phyloP scores from a whole-genome alignment of 148 eudicot species.

The Amaranthus hypochondriacus region DNA sequence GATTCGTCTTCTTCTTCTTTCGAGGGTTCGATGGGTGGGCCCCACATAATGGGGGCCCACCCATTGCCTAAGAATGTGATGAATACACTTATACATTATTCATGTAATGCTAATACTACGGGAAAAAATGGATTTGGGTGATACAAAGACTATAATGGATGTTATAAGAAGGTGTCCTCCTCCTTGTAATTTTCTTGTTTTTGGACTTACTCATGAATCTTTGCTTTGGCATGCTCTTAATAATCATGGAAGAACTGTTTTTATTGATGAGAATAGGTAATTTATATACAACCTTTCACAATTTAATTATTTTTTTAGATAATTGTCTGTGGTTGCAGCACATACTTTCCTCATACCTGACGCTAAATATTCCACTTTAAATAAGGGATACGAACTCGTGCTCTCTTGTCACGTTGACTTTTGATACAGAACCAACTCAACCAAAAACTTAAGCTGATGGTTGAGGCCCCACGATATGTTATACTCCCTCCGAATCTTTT shows the following conservation, averaged over 20 bases:
- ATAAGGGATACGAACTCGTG: no score
- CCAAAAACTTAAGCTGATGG: no score
- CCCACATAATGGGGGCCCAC: neutral
- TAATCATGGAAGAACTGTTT: constrained; percentile 27
- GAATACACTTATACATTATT: constrained; percentile 32
- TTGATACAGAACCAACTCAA: no score
- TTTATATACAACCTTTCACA: neutral
- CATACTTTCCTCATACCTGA: no score
- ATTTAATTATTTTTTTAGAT: no score
- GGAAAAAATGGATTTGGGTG: constrained; percentile 19
- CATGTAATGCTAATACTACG: constrained; percentile 21
- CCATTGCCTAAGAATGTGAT: constrained; percentile 22
- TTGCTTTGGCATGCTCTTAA: constrained; percentile 32
- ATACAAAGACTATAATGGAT: constrained; percentile 21
- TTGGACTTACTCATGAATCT: constrained; percentile 38
- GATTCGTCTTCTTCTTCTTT: constrained; percentile 14
- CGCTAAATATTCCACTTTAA: no score
- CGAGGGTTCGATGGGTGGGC: neutral
- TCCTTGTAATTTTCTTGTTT: constrained; percentile 33
- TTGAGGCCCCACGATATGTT: no score
- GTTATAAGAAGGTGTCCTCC: constrained; percentile 29
- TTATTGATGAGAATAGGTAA: constrained; percentile 34
- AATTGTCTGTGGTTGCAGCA: no score
- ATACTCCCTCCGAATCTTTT: no score
- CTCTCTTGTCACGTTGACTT: no score